A percentile compares a stretch with the other conserved stretches of the same genome.
Conservation (phyloP, 805 yeast genomes). For the Saccharomycopsis fermentans region DNA sequence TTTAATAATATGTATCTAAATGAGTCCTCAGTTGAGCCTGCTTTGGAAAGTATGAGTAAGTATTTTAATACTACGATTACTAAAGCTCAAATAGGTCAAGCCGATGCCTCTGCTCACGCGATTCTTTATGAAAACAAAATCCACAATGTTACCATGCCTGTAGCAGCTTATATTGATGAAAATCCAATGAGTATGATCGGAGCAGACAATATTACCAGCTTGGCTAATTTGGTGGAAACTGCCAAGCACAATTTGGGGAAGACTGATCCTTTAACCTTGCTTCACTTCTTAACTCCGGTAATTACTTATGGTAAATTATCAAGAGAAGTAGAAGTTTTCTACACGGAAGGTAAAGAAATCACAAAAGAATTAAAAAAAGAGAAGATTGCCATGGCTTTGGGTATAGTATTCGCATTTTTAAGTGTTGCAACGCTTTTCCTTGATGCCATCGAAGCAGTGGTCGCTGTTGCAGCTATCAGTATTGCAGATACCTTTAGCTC, state of each 20-base stretch:
- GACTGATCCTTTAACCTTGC: slow-evolving; percentile 4
- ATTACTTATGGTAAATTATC: not conserved
- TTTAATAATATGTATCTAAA: not conserved
- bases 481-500: not conserved
- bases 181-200: slow-evolving; percentile 5
- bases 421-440: slow-evolving; percentile 10
- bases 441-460: slow-evolving; percentile 3
- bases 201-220: slow-evolving; percentile 3
- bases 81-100: not conserved
- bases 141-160: slow-evolving; percentile 4
- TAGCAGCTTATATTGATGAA: slow-evolving; percentile 5
- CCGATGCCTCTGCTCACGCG: not conserved
- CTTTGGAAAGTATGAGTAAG: not conserved
- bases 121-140: not conserved
- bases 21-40: not conserved
- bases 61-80: slow-evolving; percentile 4
- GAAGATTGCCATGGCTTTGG: slow-evolving; percentile 7
- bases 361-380: slow-evolving; percentile 1
- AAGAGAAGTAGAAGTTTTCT: slow-evolving; percentile 2
- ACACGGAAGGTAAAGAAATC: slow-evolving; percentile 1
- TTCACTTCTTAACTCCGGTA: slow-evolving; percentile 8
- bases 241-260: slow-evolving; percentile 3
- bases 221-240: slow-evolving; percentile 5
- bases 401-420: slow-evolving; percentile 8
- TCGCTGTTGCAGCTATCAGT: not conserved